Evolutionary conservation across 1,139 yeast species (phyloP).

Genomic region (Geotrichum phurueaensis): DNA sequence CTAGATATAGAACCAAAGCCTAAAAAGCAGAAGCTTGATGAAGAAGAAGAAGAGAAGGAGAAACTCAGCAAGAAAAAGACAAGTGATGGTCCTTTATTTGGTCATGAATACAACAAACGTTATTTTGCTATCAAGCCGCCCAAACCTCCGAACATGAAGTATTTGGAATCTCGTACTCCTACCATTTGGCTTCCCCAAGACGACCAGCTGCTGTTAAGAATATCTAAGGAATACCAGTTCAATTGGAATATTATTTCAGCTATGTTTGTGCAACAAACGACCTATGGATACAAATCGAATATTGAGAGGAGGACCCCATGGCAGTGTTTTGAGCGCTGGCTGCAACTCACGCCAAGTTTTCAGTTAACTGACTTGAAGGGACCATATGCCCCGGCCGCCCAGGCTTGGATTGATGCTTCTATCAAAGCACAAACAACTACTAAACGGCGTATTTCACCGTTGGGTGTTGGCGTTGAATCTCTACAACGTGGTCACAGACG

Average conservation of each 20-base stretch:
- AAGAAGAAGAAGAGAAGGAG: conserved; percentile 4
- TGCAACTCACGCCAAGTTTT: conserved; percentile 83
- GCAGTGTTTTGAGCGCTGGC: conserved; percentile 97
- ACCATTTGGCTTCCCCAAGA: conserved; percentile 96
- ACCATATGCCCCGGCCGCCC: conserved; percentile 74
- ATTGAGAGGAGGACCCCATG: conserved; percentile 95
- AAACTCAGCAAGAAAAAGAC: neutral
- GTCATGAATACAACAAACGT: conserved; percentile 24
- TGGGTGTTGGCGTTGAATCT: conserved; percentile 87
- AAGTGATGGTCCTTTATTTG: conserved; percentile 20
- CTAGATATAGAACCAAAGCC: conserved; percentile 23
- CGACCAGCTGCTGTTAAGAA: conserved; percentile 69
- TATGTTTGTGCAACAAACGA: conserved; percentile 60
- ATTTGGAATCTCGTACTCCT: conserved; percentile 76
- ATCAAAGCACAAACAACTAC: conserved; percentile 82
- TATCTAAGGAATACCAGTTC: conserved; percentile 80
- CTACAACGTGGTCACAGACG: conserved; percentile 88
- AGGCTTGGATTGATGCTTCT: conserved; percentile 87
- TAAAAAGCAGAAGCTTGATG: neutral
- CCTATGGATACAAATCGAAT: conserved; percentile 69
- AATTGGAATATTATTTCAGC: conserved; percentile 92
- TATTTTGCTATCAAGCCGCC: conserved; percentile 50
- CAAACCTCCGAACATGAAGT: conserved; percentile 74
- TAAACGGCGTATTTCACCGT: conserved; percentile 80
- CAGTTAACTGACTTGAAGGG: conserved; percentile 86